phyloP scores from a whole-genome alignment of 2,329 filamentous ascomycete genomes.

The Fusarium subglutinans region DNA sequence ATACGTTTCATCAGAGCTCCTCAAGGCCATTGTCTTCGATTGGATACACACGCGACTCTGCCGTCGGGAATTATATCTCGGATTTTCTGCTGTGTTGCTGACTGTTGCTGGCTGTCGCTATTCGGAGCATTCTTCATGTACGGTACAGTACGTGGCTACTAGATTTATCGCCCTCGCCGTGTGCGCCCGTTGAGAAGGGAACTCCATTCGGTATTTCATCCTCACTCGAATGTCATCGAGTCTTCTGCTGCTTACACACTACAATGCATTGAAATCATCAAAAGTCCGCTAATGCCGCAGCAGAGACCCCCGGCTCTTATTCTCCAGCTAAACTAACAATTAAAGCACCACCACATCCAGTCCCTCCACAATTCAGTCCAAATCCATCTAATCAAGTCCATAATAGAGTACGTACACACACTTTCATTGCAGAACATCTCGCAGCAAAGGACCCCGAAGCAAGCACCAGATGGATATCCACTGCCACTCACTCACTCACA shows the following conservation, averaged over 20 bases:
- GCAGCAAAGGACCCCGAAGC: background rate
- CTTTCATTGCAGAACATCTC: background rate
- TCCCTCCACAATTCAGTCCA: conserved; percentile 7
- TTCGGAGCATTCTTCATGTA: background rate
- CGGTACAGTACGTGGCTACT: background rate
- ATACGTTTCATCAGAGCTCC: conserved; percentile 30
- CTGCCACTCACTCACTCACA: background rate
- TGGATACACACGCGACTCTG: conserved; percentile 24
- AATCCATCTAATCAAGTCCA: background rate
- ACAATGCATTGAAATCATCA: conserved; percentile 13
- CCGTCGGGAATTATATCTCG: conserved; percentile 18
- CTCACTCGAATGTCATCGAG: conserved; percentile 14
- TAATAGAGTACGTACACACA: background rate
- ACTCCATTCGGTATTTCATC: conserved; percentile 5
- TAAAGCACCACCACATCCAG: conserved; percentile 21
- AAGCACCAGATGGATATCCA: background rate
- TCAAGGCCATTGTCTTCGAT: conserved; percentile 15
- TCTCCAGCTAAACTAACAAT: conserved; percentile 13
- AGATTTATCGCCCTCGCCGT: conserved; percentile 18
- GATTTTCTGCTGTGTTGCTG: background rate
- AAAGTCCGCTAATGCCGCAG: conserved; percentile 29
- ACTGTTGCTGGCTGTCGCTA: background rate
- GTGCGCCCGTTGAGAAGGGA: conserved; percentile 11
- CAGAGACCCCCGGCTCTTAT: conserved; percentile 4
- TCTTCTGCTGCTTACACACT: conserved; percentile 17